These are phyloP conservation scores for Naganishia sp. DNA, from an alignment of 1,284 basidiomycete species.

Conservation along the genomic window DNA sequence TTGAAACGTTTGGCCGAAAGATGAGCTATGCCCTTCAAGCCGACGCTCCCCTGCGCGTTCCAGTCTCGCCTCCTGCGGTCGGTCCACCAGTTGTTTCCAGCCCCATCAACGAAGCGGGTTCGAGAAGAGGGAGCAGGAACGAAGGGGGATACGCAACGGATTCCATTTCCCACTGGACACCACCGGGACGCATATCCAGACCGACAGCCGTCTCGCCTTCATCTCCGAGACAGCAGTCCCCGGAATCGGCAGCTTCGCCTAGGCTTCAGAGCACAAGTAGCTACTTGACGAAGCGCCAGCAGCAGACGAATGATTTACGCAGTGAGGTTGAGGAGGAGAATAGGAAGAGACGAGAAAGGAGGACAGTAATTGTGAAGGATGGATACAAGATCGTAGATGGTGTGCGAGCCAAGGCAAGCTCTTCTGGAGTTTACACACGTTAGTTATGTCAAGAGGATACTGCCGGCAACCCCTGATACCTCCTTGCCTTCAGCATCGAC, in stretches of 20 bases:
- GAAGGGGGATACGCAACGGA: not conserved
- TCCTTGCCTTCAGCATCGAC: not conserved
- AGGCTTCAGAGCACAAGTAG: constrained; percentile 5
- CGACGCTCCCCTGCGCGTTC: constrained; percentile 10
- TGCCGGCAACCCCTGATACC: not conserved
- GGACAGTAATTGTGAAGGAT: constrained; percentile 29
- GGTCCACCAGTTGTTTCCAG: not conserved
- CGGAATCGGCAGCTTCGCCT: not conserved
- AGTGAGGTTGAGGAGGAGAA: constrained; percentile 28
- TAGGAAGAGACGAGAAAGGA: constrained; percentile 23
- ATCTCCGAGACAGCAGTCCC: constrained; percentile 15
- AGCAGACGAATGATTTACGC: constrained; percentile 16
- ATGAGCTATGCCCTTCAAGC: constrained; percentile 25
- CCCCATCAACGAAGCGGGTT: not conserved
- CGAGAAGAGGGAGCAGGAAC: not conserved
- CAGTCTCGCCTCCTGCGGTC: not conserved
- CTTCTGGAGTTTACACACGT: constrained; percentile 34
- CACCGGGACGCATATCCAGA: constrained; percentile 12
- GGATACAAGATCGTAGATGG: constrained; percentile 35
- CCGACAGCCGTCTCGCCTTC: constrained; percentile 1
- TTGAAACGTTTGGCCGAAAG: constrained; percentile 5
- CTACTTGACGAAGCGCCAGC: constrained; percentile 15
- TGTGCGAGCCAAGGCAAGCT: constrained; percentile 29
- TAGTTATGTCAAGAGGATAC: not conserved
- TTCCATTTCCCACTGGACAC: constrained; percentile 6